Evolutionary conservation across 768 basidiomycete genomes (phyloP).

Genomic region (Pleurotus tuber-regium): DNA sequence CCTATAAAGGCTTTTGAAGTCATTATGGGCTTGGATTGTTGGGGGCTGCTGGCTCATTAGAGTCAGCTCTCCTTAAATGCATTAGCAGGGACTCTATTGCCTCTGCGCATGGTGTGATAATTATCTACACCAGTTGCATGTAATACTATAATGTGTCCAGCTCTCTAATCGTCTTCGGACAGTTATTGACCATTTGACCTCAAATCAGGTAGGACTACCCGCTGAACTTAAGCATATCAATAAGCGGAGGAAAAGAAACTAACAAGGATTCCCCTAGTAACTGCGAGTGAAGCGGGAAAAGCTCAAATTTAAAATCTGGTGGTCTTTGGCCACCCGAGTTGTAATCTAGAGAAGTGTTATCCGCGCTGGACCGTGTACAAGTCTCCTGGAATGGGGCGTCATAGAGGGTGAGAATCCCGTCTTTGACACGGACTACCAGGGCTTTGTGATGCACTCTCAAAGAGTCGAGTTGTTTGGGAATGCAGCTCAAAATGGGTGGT

Average conservation of each 20-base stretch:
- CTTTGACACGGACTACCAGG: conserved; percentile 55
- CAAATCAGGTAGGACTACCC: conserved; percentile 81
- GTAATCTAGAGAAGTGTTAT: conserved; percentile 1
- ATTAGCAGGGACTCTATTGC: conserved; percentile 34
- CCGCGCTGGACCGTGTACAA: background rate
- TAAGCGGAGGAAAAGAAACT: conserved; percentile 89
- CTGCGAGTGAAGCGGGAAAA: conserved; percentile 82
- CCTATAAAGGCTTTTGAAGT: conserved; percentile 26
- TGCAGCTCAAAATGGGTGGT: conserved; percentile 83
- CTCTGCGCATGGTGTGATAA: conserved; percentile 48
- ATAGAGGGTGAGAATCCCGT: background rate
- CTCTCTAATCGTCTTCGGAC: conserved; percentile 8
- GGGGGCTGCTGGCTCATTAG: conserved; percentile 31
- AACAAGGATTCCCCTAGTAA: conserved; percentile 86
- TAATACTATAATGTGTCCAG: conserved; percentile 16
- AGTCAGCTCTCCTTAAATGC: conserved; percentile 40
- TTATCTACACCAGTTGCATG: conserved; percentile 36
- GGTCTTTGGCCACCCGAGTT: background rate
- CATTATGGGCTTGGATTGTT: conserved; percentile 41
- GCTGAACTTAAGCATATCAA: conserved; percentile 87
- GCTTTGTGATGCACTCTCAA: conserved; percentile 65
- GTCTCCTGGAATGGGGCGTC: background rate
- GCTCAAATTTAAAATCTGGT: conserved; percentile 59
- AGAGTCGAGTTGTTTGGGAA: conserved; percentile 85
- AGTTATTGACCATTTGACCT: conserved; percentile 44